Base-by-base conservation (phyloP, 2,329 filamentous ascomycete species). In the Juglanconis juglandina region DNA sequence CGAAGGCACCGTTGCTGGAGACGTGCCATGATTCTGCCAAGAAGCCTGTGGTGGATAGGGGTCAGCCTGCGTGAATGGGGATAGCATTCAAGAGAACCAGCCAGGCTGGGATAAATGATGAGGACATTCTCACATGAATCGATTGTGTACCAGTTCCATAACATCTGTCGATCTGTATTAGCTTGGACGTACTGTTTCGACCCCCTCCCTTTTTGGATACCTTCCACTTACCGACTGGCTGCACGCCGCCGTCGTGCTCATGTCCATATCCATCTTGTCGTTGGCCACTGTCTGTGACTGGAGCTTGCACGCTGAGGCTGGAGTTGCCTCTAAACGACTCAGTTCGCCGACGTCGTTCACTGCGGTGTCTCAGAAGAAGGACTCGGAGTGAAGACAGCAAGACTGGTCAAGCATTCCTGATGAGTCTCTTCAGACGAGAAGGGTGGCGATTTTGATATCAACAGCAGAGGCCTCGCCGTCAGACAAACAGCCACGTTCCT, bases 1-100 rank as follows among this genome's bases (percentile, higher is more conserved):
- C 76, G 64, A 79, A 77, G 66, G 72, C 71, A 62, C 76, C 77
- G 47, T 73, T 68, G 58, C 67, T 76, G 42, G 66, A 67, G 58
- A 78, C 72, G 41, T 74, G 71, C 76, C 76, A 79, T 30, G 74
- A 72, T 11, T 70, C 66, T 24, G 75, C 66, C 4, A 79, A 69
- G 67, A 79, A 77, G 67, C 70, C 69, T 70, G 11, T 13, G 6
- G 5, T 4, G n/a, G 7, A 30, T 48, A 24, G 41, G 35, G 14
- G 47, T 57, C 24, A 42, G 13, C 24, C 9, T 8, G 13, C 5
- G 17, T 48, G 24, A 17, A 14, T 4, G 14, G 6, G n/a, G 13
- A 14, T 9, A n/a, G 37, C 32, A 17, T 32, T 13, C 6, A 35
- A 47, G 4, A 32, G 7, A 32, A 14, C 13, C 33, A 37, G 7